Conservation (phyloP, 305 asterid genomes). For the Ilex paraguariensis region DNA sequence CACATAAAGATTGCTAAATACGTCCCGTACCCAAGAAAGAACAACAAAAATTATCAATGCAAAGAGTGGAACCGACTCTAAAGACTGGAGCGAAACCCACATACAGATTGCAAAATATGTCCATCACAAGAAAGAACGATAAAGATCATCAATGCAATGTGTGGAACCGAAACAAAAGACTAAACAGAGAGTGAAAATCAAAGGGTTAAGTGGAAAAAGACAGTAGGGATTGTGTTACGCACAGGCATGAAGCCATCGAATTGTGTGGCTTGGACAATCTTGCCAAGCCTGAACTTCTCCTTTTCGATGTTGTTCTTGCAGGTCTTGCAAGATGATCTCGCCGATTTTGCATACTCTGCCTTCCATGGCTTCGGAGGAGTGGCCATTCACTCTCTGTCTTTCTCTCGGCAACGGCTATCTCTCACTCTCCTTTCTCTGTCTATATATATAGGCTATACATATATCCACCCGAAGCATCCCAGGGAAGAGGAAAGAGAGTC, state of each 20-base stretch:
- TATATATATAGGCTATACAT: no score
- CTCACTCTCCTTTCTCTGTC: conserved; percentile 5
- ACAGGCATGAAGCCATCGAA: conserved; percentile 97
- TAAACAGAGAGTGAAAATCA: neutral
- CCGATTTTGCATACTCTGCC: conserved; percentile 89
- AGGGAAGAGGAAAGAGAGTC: no score
- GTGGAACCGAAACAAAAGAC: conserved; percentile 1
- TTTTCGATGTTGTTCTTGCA: conserved; percentile 63
- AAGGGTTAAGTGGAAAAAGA: neutral
- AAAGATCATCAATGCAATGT: no score
- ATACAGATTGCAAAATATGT: no score
- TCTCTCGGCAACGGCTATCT: neutral
- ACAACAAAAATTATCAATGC: no score
- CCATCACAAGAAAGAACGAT: no score
- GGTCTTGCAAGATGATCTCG: conserved; percentile 86
- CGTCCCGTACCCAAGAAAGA: no score
- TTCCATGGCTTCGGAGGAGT: conserved; percentile 91
- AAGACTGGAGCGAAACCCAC: no score
- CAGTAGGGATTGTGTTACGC: conserved; percentile 1
- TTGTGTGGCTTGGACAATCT: conserved; percentile 89
- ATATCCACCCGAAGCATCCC: no score
- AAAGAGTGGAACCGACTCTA: no score
- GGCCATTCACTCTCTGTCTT: conserved; percentile 44
- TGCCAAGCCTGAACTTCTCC: conserved; percentile 83
- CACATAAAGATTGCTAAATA: no score